These are phyloP conservation scores for Cutaneotrichosporon sp. DNA, from an alignment of 1,284 basidiomycete genomes.

Conservation along the genomic window DNA sequence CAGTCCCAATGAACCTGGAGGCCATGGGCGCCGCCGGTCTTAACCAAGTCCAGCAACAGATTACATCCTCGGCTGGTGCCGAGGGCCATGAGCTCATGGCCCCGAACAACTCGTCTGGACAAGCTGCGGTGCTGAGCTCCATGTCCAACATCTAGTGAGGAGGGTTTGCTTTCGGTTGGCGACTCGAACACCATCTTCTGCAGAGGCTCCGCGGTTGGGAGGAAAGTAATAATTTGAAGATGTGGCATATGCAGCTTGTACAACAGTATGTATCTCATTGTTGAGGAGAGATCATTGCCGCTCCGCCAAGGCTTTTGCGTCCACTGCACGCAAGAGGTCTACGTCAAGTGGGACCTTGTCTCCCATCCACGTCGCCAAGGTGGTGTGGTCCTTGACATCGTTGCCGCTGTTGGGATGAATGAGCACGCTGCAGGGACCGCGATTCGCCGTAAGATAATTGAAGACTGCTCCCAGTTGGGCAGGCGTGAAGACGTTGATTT, in stretches of 20 bases:
- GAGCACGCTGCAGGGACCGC: conserved; percentile 64
- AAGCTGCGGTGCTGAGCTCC: background rate
- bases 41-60: conserved; percentile 32
- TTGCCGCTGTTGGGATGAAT: conserved; percentile 68
- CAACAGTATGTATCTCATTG: background rate
- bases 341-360: conserved; percentile 55
- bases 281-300: background rate
- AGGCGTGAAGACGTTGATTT: conserved; percentile 62
- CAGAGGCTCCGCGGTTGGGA: too few relatives aligned
- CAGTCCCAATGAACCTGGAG: conserved; percentile 45
- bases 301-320: conserved; percentile 19
- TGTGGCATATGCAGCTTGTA: too few relatives aligned
- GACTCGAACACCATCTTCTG: too few relatives aligned
- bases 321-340: conserved; percentile 35
- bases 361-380: conserved; percentile 65
- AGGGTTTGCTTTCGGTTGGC: too few relatives aligned
- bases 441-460: conserved; percentile 60
- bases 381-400: conserved; percentile 58
- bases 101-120: background rate
- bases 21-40: conserved; percentile 41
- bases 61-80: conserved; percentile 29
- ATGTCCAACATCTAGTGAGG: background rate
- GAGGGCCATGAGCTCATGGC: conserved; percentile 4
- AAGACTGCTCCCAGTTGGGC: conserved; percentile 62
- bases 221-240: too few relatives aligned